Percentiles rank a stretch among this genome's conserved stretches.
These are phyloP conservation scores for Leptographium flavum DNA, from an alignment of 2,329 filamentous ascomycete genomes.

Conservation along the genomic window DNA sequence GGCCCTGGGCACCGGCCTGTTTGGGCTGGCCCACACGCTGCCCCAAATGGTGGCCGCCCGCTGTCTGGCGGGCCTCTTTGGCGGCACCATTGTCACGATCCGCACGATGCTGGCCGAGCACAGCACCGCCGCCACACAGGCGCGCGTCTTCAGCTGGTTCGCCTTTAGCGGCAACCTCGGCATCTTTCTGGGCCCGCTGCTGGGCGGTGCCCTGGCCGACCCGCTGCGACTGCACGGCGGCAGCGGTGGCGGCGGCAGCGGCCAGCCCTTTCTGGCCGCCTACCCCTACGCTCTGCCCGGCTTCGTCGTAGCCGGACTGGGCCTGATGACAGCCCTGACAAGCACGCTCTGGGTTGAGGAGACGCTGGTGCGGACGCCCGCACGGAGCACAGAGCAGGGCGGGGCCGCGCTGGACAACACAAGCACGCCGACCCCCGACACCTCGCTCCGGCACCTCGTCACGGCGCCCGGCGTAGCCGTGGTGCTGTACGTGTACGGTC, in stretches of 20 bases:
- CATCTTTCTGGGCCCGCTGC: slow-evolving; percentile 54
- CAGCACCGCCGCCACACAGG: slow-evolving; percentile 55
- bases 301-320: slow-evolving; percentile 40
- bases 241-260: slow-evolving; percentile 14
- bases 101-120: slow-evolving; percentile 66
- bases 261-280: slow-evolving; percentile 40
- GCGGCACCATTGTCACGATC: slow-evolving; percentile 59
- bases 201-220: slow-evolving; percentile 56
- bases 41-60: slow-evolving; percentile 63
- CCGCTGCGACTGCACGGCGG: slow-evolving; percentile 47
- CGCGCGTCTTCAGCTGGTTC: slow-evolving; percentile 61
- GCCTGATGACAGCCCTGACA: slow-evolving; percentile 35
- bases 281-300: slow-evolving; percentile 55
- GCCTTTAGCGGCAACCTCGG: slow-evolving; percentile 63
- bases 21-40: slow-evolving; percentile 53
- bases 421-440: slow-evolving; percentile 4
- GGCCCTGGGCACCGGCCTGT: slow-evolving; percentile 43
- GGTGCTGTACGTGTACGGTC: slow-evolving; percentile 51
- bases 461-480: slow-evolving; percentile 48
- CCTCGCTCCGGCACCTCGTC: slow-evolving; percentile 39
- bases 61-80: slow-evolving; percentile 58
- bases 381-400: neutral
- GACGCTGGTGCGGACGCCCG: slow-evolving; percentile 27
- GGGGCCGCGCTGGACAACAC: neutral
- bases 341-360: slow-evolving; percentile 48